Percentiles rank a stretch among this genome's conserved stretches.
Conservation (phyloP, 345 rosid genomes). For the Hibiscus mutabilis region DNA sequence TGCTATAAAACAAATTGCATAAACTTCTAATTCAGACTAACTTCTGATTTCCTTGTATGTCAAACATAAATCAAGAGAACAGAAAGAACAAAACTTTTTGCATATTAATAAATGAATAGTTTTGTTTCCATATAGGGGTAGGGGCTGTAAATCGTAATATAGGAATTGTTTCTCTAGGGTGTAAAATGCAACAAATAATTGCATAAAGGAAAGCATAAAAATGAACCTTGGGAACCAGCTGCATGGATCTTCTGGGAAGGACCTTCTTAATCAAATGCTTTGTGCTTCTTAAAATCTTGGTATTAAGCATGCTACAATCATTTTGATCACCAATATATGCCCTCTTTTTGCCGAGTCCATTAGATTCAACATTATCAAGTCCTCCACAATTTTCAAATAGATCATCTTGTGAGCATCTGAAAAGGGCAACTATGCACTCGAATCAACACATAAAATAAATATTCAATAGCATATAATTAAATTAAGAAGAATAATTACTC, state of each 20-base stretch:
- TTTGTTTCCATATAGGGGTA: too few relatives aligned
- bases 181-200: too few relatives aligned
- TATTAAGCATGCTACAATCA: slow-evolving; percentile 14
- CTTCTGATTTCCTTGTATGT: too few relatives aligned
- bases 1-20: too few relatives aligned
- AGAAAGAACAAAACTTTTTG: too few relatives aligned
- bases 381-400: slow-evolving; percentile 7
- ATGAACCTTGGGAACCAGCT: slow-evolving; percentile 54
- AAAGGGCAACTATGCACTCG: slow-evolving; percentile 10
- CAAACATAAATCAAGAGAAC: too few relatives aligned
- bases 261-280: slow-evolving; percentile 26
- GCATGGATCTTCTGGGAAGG: slow-evolving; percentile 51
- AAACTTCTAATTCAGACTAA: too few relatives aligned
- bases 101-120: too few relatives aligned
- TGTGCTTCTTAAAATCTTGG: slow-evolving; percentile 30
- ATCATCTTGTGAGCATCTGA: slow-evolving; percentile 39
- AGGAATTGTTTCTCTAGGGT: too few relatives aligned
- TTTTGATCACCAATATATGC: slow-evolving; percentile 13
- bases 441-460: slow-evolving; percentile 6
- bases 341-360: slow-evolving; percentile 31
- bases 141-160: too few relatives aligned
- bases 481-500: slow-evolving; percentile 36
- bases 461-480: background rate
- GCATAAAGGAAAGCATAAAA: slow-evolving; percentile 5
- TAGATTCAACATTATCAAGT: slow-evolving; percentile 21